phyloP scores from a whole-genome alignment of 2,329 filamentous ascomycete genomes.

The Pestalotiopsis sp. region DNA sequence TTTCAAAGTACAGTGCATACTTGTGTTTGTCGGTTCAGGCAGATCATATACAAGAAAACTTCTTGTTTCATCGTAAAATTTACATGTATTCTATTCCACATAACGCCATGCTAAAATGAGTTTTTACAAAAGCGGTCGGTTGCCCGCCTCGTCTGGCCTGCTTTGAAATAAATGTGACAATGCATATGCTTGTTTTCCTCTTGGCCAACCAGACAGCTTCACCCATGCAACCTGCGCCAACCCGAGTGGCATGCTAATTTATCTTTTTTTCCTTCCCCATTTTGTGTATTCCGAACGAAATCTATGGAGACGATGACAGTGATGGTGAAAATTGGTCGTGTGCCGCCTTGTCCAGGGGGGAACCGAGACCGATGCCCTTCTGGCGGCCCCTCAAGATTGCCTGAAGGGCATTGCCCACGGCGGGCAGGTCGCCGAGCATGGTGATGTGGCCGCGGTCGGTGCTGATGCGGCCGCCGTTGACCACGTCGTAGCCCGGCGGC shows the following conservation, averaged over 20 bases:
- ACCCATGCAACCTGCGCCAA: neutral
- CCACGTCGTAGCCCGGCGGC: slow-evolving; percentile 76
- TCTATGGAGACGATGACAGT: neutral
- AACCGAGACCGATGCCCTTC: slow-evolving; percentile 72
- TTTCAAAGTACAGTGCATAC: neutral
- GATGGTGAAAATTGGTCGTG: neutral
- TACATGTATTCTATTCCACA: neutral
- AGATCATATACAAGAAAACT: neutral
- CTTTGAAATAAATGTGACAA: neutral
- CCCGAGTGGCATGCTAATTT: too few species aligned
- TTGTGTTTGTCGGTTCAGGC: neutral
- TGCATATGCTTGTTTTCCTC: neutral
- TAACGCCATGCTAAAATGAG: neutral
- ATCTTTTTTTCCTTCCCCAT: neutral
- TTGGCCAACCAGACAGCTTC: neutral
- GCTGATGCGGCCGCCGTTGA: slow-evolving; percentile 72
- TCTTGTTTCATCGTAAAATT: neutral
- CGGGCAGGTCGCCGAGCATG: slow-evolving; percentile 81
- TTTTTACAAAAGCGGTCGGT: neutral
- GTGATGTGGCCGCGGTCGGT: slow-evolving; percentile 88
- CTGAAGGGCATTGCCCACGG: slow-evolving; percentile 73
- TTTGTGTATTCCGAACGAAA: neutral
- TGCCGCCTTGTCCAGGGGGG: neutral
- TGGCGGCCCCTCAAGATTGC: slow-evolving; percentile 68
- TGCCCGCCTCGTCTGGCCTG: neutral